phyloP scores from a whole-genome alignment of 805 yeast genomes.

The Saccharomycopsis guyanensis region DNA sequence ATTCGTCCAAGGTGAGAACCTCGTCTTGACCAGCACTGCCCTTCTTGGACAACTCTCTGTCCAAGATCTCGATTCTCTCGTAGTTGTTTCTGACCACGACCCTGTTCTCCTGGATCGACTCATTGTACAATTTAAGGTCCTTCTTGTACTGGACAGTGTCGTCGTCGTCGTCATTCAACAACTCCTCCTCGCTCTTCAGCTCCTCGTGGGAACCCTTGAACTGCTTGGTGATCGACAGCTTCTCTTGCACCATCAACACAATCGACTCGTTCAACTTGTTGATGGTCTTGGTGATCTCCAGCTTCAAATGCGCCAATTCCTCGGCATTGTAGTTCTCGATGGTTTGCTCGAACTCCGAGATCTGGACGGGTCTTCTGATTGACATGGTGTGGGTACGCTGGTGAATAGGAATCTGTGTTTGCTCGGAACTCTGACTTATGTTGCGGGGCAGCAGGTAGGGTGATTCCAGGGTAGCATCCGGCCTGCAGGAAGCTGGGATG shows the following conservation, averaged over 20 bases:
- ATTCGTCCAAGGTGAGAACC: background rate
- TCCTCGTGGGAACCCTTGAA: conserved; percentile 24
- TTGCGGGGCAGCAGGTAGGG: background rate
- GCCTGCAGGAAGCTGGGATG: background rate
- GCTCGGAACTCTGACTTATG: too few species aligned
- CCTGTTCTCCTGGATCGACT: conserved; percentile 50
- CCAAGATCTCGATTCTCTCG: conserved; percentile 37
- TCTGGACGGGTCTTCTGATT: conserved; percentile 12
- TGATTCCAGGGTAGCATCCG: background rate
- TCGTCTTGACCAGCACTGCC: conserved; percentile 18
- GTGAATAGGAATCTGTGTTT: background rate
- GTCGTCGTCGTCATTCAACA: conserved; percentile 22
- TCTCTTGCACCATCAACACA: conserved; percentile 30
- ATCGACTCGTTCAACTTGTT: conserved; percentile 46
- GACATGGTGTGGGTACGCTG: conserved; percentile 10
- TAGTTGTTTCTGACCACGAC: conserved; percentile 45
- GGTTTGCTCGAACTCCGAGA: conserved; percentile 41
- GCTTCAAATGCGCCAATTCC: conserved; percentile 30
- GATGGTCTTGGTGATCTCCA: conserved; percentile 35
- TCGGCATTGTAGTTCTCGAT: conserved; percentile 46
- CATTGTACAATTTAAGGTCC: conserved; percentile 45
- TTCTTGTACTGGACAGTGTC: conserved; percentile 29
- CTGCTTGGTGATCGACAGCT: conserved; percentile 33
- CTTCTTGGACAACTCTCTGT: conserved; percentile 41
- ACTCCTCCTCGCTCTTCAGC: conserved; percentile 21